These are phyloP conservation scores for Lentinula sp. DNA, from an alignment of 768 basidiomycete species.

Conservation along the genomic window DNA sequence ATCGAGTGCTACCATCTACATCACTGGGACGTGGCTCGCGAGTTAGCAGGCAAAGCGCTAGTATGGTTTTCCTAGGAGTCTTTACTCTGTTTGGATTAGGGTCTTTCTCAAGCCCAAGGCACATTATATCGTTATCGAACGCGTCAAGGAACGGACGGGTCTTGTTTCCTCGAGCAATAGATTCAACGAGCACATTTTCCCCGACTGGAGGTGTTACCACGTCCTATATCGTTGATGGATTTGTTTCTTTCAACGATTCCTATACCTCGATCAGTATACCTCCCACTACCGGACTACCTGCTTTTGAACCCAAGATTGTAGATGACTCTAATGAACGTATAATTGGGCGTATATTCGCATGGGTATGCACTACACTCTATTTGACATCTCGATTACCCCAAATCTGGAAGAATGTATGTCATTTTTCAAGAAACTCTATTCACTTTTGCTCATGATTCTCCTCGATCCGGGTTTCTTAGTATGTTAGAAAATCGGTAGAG, in stretches of 20 bases:
- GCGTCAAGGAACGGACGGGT: constrained; percentile 39
- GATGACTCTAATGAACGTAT: constrained; percentile 44
- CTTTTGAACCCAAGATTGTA: constrained; percentile 18
- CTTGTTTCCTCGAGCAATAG: constrained; percentile 19
- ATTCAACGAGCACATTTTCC: background rate
- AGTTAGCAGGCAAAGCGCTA: constrained; percentile 63
- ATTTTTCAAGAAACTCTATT: background rate
- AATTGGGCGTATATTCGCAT: constrained; percentile 88
- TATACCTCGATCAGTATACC: constrained; percentile 6
- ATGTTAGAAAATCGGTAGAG: constrained; percentile 85
- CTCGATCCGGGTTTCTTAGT: constrained; percentile 36
- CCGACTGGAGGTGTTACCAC: background rate
- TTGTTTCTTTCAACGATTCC: background rate
- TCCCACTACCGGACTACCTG: constrained; percentile 4
- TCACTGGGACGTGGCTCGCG: constrained; percentile 42
- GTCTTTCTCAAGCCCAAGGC: constrained; percentile 29
- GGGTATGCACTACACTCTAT: constrained; percentile 91
- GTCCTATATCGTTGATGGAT: background rate
- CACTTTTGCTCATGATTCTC: background rate
- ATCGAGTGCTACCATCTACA: constrained; percentile 16
- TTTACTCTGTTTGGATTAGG: constrained; percentile 73
- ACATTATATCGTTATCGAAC: constrained; percentile 6
- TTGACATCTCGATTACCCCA: constrained; percentile 92
- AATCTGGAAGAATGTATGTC: constrained; percentile 94
- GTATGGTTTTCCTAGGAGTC: constrained; percentile 75